These are phyloP conservation scores for Chlamydomonas sp. DNA, from an alignment of 139 green algal genomes.

Conservation along the genomic window DNA sequence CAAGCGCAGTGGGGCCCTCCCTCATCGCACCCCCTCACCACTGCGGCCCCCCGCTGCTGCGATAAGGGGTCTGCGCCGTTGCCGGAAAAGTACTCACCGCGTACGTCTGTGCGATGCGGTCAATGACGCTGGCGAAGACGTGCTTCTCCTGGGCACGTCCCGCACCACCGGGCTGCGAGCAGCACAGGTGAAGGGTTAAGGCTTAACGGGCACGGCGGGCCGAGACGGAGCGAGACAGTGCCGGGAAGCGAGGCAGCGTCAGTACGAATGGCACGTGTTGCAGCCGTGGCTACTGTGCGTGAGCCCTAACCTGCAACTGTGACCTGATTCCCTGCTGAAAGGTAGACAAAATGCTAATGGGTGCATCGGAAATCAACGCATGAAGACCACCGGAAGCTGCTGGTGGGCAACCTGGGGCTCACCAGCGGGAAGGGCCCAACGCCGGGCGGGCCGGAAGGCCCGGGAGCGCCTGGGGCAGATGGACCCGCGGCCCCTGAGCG, in stretches of 20 bases:
- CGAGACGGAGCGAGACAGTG: too few species aligned
- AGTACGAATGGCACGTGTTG: too few species aligned
- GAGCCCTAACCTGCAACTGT: too few species aligned
- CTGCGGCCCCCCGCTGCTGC: background rate
- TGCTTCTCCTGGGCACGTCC: background rate
- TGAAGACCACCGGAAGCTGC: too few species aligned
- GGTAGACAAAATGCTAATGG: too few species aligned
- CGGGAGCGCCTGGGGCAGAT: background rate
- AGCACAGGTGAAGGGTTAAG: background rate
- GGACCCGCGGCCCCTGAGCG: background rate
- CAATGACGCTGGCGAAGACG: constrained; percentile 23
- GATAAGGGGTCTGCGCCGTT: background rate
- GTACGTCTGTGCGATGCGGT: constrained; percentile 21
- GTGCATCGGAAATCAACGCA: too few species aligned
- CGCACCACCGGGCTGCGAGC: background rate
- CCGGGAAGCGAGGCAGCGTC: too few species aligned
- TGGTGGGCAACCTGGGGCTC: too few species aligned
- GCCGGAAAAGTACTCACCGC: background rate
- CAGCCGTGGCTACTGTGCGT: too few species aligned
- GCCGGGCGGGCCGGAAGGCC: too few species aligned
- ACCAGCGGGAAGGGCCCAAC: background rate
- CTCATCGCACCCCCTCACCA: background rate
- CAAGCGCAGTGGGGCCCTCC: background rate
- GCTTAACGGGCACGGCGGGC: too few species aligned
- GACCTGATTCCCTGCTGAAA: too few species aligned